phyloP scores from a whole-genome alignment of 495 filamentous ascomycete species.

The Talaromyces nanjingensis region DNA sequence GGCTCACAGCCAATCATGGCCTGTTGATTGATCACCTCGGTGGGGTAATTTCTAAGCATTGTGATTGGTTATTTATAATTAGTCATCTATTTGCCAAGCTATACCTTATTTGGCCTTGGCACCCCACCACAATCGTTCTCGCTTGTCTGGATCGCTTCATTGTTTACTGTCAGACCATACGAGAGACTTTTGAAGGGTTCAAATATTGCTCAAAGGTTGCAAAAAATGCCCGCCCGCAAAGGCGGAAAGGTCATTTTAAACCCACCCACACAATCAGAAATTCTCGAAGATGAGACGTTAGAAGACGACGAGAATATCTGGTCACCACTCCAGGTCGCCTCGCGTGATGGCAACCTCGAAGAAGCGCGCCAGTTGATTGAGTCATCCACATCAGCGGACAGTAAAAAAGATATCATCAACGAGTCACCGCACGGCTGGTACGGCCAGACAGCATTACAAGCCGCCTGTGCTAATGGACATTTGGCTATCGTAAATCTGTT shows the following conservation, averaged over 20 bases:
- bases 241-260: constrained; percentile 2
- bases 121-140: not conserved
- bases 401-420: not conserved
- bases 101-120: not conserved
- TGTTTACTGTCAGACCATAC: not conserved
- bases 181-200: not conserved
- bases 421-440: constrained; percentile 8
- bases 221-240: constrained; percentile 1
- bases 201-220: not conserved
- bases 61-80: not conserved
- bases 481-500: constrained; percentile 14
- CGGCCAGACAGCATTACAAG: constrained; percentile 17
- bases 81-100: not conserved
- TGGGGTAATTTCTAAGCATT: not conserved
- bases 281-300: not conserved
- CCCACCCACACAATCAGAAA: constrained; percentile 3
- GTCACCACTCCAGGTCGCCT: constrained; percentile 8
- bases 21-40: not conserved
- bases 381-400: not conserved
- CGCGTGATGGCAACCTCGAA: constrained; percentile 14
- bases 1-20: not conserved
- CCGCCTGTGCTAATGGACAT: constrained; percentile 37
- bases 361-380: constrained; percentile 4
- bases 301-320: constrained; percentile 8
- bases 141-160: not conserved